Evolutionary conservation across 1,284 basidiomycete species (phyloP), one percentile per base, ranked within the genome.

Genomic region (Pterula multifida): DNA sequence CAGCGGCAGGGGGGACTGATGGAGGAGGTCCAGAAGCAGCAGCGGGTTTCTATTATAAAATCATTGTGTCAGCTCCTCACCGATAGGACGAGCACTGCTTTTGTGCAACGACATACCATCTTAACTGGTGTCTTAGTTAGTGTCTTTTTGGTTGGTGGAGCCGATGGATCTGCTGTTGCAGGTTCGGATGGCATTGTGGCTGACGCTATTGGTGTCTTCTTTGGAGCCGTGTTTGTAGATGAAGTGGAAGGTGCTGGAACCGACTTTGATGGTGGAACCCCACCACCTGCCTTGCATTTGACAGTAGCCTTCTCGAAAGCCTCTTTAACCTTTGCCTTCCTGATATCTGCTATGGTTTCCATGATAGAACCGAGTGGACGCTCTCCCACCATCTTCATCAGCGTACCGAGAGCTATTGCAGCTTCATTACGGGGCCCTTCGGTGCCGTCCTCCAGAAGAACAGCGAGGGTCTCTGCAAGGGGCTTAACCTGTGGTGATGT

Each of bases 371-470:
- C 92, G 55, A 99, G 77, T 11, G 89, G 84, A 24, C 96, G 75
- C 64, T 98, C 95, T 22, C 96, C 96, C 12, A 98, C 80, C 73
- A 98, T 93, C 72, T 92, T 97, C 90, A 96, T 95, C 56, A 98
- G 69, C 0, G 85, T 88, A 6, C 95, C 96, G 26, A 98, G 72
- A 58, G 85, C 90, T 32, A 78, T 76, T 0, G 93, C 93, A 15
- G 93, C 90, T 52, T 94, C 89, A 53, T 87, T 87, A 47, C 96
- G 80, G 21, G 96, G 92, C 25, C 90, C 90, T 61, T 92, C 94
- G 52, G 83, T 85, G 6, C 89, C 81, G 63, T 99, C 96, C 63
- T 90, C 88, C 21, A 97, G 75, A 2, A 95, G 75, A 1, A 69
- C 62, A 2, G 87, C 81, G 3, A 98, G 74, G 1, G 79, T 72